A percentile compares a stretch with the other conserved stretches of the same genome.
These are phyloP conservation scores for Candida tropicalis DNA, from an alignment of 1,139 yeast genomes.

Conservation along the genomic window DNA sequence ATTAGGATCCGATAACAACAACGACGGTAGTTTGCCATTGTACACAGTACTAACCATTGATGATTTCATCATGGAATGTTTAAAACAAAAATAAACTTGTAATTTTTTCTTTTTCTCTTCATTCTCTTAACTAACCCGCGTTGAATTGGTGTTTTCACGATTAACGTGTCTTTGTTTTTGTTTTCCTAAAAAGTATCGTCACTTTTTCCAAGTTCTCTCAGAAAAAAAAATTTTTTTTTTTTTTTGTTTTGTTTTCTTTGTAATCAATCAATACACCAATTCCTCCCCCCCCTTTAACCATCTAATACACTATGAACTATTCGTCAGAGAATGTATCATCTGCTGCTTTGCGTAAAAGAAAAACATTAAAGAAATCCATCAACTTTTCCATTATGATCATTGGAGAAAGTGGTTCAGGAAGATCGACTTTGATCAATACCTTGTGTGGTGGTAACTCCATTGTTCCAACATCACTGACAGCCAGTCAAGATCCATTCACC, in stretches of 20 bases:
- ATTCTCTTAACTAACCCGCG: too few relatives aligned
- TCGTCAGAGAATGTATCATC: slow-evolving; percentile 23
- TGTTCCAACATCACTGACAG: slow-evolving; percentile 45
- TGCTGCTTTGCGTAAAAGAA: slow-evolving; percentile 56
- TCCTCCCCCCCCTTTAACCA: background rate
- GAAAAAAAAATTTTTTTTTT: slow-evolving; percentile 3
- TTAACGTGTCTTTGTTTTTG: background rate
- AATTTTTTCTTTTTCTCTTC: background rate
- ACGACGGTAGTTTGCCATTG: slow-evolving; percentile 13
- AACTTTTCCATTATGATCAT: slow-evolving; percentile 59
- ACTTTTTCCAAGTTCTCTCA: background rate
- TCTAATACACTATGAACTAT: slow-evolving; percentile 12
- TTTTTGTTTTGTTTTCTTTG: too few relatives aligned
- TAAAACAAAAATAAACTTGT: too few relatives aligned
- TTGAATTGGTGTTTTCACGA: too few relatives aligned
- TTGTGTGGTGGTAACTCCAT: slow-evolving; percentile 81
- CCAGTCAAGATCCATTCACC: slow-evolving; percentile 44
- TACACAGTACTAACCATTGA: slow-evolving; percentile 8
- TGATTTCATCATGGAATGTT: slow-evolving; percentile 3
- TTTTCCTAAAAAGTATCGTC: background rate
- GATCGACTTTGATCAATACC: slow-evolving; percentile 63
- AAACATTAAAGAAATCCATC: slow-evolving; percentile 57
- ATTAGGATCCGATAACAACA: slow-evolving; percentile 10
- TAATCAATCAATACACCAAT: background rate
- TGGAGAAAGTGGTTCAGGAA: slow-evolving; percentile 64